Evolutionary conservation across 441 rosid species (phyloP), one percentile per base, ranked within the genome.

Genomic region (Eutrema salsugineum): DNA sequence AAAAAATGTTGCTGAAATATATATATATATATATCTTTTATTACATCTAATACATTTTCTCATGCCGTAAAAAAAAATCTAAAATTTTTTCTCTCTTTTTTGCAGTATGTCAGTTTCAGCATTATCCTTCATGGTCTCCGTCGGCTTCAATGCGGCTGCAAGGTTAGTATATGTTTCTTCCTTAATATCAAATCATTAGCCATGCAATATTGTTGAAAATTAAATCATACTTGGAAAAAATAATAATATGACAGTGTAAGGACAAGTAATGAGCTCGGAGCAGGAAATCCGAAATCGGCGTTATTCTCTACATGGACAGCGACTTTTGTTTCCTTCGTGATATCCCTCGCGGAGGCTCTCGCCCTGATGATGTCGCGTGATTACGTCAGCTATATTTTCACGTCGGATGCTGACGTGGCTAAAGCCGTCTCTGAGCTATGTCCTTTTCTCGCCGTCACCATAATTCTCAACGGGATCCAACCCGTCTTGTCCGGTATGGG

Each of bases 211-310:
- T 10, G 5, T 3, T 33, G 24, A 32, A 32, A 56, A 4, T 1
- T 44, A 44, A 15, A 42, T 2, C n/a, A 30, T 15, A 11, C 1
- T 14, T 32, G 15, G 17, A 35, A 5, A 15, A 6, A n/a, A 0
- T n/a, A n/a, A n/a, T n/a, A 15, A 30, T 33, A 1, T 57, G 20
- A 35, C 62, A 57, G 62, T 57, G 8, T 57, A 17, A 28, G 62
- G 12, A 35, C 44, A 35, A 58, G 63, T 58, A 58, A 58, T 12
- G 63, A 58, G 47, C 63, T 58, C 22, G 63, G 63, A 38, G 63
- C 62, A 35, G 62, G 44, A 20, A 35, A 56, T 35, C 28, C 62
- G 1, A 56, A 17, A 56, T 35, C 62, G 8, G 62, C 44, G 3
- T 11, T 56, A 27, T 56, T 56, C 28, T 56, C 62, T 56, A 5